phyloP scores from a whole-genome alignment of 1,139 yeast genomes.

The Taphrina confusa region DNA sequence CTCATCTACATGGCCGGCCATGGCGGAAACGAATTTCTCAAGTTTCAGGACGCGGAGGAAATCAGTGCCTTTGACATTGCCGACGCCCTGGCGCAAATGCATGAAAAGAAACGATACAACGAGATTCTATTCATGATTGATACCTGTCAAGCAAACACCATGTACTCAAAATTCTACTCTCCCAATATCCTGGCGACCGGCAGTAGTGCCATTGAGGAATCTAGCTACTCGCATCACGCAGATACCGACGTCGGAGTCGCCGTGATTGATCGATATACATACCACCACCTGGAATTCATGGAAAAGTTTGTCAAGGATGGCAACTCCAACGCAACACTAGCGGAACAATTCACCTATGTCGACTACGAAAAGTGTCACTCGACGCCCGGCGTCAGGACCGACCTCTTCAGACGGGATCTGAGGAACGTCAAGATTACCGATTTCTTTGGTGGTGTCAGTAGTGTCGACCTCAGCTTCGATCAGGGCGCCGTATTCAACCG shows the following conservation, averaged over 20 bases:
- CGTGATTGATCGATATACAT: constrained; percentile 93
- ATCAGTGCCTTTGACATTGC: constrained; percentile 94
- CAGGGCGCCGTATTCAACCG: not conserved
- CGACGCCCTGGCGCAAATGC: constrained; percentile 96
- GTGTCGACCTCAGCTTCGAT: constrained; percentile 61
- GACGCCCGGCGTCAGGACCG: constrained; percentile 85
- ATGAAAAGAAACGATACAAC: constrained; percentile 83
- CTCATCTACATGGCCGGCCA: constrained; percentile 97
- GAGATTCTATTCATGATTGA: constrained; percentile 97
- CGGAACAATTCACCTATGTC: constrained; percentile 80
- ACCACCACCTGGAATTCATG: constrained; percentile 82
- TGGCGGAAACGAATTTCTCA: constrained; percentile 95
- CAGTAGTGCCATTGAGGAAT: constrained; percentile 83
- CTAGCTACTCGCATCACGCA: constrained; percentile 92
- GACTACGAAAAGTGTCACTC: constrained; percentile 86
- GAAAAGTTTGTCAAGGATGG: constrained; percentile 57
- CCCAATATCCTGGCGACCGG: constrained; percentile 94
- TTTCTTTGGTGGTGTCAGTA: constrained; percentile 91
- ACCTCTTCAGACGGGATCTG: constrained; percentile 67
- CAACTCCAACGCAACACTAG: constrained; percentile 59
- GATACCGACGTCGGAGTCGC: constrained; percentile 97
- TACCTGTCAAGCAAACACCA: constrained; percentile 97
- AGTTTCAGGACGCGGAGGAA: constrained; percentile 98
- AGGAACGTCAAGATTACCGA: constrained; percentile 79
- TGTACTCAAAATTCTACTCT: constrained; percentile 89